A percentile compares a stretch with the other conserved stretches of the same genome.
Evolutionary conservation across 2,329 filamentous ascomycete genomes (phyloP).

Genomic region (Purpureocillium lavendulum): DNA sequence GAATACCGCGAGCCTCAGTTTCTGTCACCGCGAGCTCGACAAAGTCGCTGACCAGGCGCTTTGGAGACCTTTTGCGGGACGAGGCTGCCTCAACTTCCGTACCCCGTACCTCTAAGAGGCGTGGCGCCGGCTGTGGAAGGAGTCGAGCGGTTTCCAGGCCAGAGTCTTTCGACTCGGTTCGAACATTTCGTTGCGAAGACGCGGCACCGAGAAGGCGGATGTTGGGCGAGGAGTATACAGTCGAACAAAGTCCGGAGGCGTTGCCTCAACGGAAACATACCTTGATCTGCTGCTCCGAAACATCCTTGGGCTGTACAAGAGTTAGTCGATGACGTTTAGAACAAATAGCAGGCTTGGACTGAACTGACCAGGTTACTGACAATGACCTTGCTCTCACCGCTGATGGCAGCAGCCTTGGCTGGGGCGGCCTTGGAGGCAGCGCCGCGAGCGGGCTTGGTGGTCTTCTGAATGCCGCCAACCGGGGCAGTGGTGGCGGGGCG

Average conservation of each 20-base stretch:
- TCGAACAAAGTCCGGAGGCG: conserved; percentile 65
- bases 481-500: conserved; percentile 56
- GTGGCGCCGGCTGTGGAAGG: neutral
- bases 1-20: conserved; percentile 14
- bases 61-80: conserved; percentile 37
- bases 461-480: conserved; percentile 81
- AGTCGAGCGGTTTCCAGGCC: too few relatives aligned
- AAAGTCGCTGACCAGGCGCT: conserved; percentile 45
- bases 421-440: conserved; percentile 52
- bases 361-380: conserved; percentile 91
- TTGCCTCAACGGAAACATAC: conserved; percentile 94
- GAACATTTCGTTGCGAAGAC: conserved; percentile 5
- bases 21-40: conserved; percentile 14
- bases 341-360: neutral
- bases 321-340: neutral
- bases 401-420: conserved; percentile 51
- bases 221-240: conserved; percentile 35
- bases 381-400: conserved; percentile 88
- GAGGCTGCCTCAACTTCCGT: conserved; percentile 52
- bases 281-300: conserved; percentile 97
- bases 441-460: conserved; percentile 51
- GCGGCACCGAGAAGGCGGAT: conserved; percentile 22
- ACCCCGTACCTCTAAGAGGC: conserved; percentile 12
- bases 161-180: neutral
- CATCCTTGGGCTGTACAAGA: conserved; percentile 78